Base-by-base conservation (phyloP, 345 rosid species). In the Brassica juncea region DNA sequence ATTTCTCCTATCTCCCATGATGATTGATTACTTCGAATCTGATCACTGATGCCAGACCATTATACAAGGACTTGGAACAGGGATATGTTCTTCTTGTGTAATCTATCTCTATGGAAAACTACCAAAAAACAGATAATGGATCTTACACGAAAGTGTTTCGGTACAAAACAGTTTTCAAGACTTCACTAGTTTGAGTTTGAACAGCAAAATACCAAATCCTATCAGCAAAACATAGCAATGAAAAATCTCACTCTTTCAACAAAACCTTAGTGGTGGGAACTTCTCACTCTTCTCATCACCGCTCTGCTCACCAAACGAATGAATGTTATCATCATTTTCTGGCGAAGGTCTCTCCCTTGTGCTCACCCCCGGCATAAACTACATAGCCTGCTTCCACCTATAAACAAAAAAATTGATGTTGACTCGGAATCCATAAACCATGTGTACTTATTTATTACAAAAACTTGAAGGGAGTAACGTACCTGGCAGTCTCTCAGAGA, bases 371-470 rank as follows among this genome's bases (percentile, higher is more conserved):
- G 0, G 84, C 84, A 4, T 89, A 73, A 71, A 95, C 89, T 12
- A 91, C 89, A 82, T 84, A 95, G 37, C 92, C 94, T 35, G 89
- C 89, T 86, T 94, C 99, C 66, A 93, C 93, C 99, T 95, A 58
- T 19, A 70, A 37, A 25, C 55, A 19, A 19, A 19, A 37, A 8
- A 16, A 12, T 25, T 25, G 37, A 74, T 69, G 19, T 52, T 35
- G 7, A 68, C 58, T 80, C 0, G 31, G 44, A 16, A 66, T 30
- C 19, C 4, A 19, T 19, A 25, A 74, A 68, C 4, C 31, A 19
- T 8, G 9, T 11, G 19, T 16, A 54, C 3, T 15, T 10, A 57
- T 12, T 47, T 47, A 55, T 35, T 25, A 64, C 62, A 8, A 63
- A 23, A 9, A 66, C 28, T 19, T 55, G 23, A 59, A 49, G 55